Conservation (phyloP, 331 rosid species). For the Rosa hybrid region DNA sequence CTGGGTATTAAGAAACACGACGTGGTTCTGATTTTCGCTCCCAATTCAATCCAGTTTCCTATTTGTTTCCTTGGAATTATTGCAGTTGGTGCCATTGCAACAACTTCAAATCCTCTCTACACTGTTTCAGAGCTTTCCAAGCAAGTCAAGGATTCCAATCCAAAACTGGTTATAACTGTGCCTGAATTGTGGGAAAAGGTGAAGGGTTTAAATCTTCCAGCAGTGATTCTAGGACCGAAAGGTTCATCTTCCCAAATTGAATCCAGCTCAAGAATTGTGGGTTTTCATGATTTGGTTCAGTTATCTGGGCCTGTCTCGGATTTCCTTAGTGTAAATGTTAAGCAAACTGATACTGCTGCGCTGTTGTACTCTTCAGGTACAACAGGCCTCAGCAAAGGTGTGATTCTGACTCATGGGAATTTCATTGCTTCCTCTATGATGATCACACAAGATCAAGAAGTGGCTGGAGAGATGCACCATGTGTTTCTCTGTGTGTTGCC, state of each 20-base stretch:
- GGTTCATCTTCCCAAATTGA: background rate
- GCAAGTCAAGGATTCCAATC: conserved; percentile 62
- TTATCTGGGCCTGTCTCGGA: conserved; percentile 41
- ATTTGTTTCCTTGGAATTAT: conserved; percentile 50
- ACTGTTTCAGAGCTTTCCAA: conserved; percentile 61
- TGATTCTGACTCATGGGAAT: conserved; percentile 58
- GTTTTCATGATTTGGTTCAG: conserved; percentile 43
- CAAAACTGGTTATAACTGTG: conserved; percentile 61
- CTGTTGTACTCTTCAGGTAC: conserved; percentile 85
- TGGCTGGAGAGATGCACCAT: conserved; percentile 25
- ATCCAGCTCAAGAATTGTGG: conserved; percentile 5
- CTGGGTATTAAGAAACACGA: conserved; percentile 67
- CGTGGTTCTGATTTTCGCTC: conserved; percentile 73
- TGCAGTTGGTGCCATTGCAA: conserved; percentile 60
- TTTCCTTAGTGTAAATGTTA: conserved; percentile 37
- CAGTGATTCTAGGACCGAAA: conserved; percentile 39
- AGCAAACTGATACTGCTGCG: conserved; percentile 69
- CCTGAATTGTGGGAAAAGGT: conserved; percentile 57
- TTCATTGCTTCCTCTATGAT: conserved; percentile 59
- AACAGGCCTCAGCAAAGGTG: conserved; percentile 80
- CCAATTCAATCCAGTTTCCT: conserved; percentile 56
- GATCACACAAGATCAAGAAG: conserved; percentile 54
- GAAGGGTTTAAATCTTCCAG: conserved; percentile 46
- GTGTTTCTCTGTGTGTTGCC: conserved; percentile 70
- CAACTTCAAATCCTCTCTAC: conserved; percentile 74